A percentile compares a stretch with the other conserved stretches of the same genome.
Conservation (phyloP, 2,329 filamentous ascomycete genomes). For the Cladophialophora yegresii region DNA sequence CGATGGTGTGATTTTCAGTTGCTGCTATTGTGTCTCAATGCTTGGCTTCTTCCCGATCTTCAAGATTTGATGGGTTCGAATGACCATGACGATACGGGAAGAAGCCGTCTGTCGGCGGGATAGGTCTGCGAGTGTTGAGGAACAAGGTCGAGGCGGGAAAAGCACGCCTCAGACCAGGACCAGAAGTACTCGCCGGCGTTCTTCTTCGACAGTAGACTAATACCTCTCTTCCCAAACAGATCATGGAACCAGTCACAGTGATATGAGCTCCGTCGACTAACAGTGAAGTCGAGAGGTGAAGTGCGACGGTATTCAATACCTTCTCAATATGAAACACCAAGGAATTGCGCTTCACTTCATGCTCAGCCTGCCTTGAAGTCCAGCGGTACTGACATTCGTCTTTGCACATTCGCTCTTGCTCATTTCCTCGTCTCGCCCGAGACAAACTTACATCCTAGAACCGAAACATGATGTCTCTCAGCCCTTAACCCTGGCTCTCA, state of each 20-base stretch:
- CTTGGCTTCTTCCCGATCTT: neutral
- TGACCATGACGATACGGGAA: neutral
- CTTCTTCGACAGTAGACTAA: neutral
- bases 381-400: neutral
- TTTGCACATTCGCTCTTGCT: neutral
- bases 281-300: neutral
- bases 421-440: neutral
- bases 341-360: neutral
- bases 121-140: neutral
- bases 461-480: neutral
- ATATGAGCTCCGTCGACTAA: neutral
- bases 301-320: neutral
- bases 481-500: neutral
- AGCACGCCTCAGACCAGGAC: neutral
- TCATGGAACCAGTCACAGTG: neutral
- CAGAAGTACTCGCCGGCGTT: neutral
- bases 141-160: neutral
- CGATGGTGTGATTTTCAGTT: neutral
- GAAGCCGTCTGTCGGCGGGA: neutral
- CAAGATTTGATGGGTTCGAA: neutral
- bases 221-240: neutral
- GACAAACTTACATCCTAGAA: neutral
- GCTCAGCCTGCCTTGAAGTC: neutral
- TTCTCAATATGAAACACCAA: neutral
- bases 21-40: neutral